Conservation (phyloP, 306 rosid genomes). For the Pachyrhizus erosus region DNA sequence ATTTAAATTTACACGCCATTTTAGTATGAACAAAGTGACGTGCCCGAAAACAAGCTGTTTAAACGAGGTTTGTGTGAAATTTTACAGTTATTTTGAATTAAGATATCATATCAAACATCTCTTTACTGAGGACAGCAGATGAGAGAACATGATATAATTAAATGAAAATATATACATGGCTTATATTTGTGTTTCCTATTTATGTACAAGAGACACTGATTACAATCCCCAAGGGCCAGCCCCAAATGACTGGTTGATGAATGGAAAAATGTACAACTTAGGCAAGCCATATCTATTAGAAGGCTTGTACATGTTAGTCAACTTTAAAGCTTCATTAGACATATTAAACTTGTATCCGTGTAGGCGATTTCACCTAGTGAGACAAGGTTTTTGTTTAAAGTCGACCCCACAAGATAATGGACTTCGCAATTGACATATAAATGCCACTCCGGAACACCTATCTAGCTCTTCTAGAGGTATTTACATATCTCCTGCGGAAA, state of each 20-base stretch:
- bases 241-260: conserved; percentile 29
- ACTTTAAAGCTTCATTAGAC: conserved; percentile 11
- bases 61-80: not conserved
- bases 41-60: not conserved
- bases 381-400: not conserved
- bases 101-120: not conserved
- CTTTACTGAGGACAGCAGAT: not conserved
- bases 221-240: conserved; percentile 1
- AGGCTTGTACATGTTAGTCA: conserved; percentile 42
- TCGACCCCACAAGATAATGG: conserved; percentile 4
- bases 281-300: conserved; percentile 41
- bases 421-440: conserved; percentile 34
- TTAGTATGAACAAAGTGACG: not conserved
- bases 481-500: conserved; percentile 12
- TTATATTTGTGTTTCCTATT: conserved; percentile 23
- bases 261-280: conserved; percentile 32
- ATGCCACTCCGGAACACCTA: conserved; percentile 28
- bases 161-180: conserved; percentile 28
- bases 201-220: conserved; percentile 35
- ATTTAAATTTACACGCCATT: not conserved
- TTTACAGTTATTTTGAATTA: not conserved
- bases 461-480: conserved; percentile 38
- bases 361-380: not conserved
- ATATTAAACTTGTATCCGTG: not conserved
- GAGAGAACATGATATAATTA: not conserved